Conservation (phyloP, 2,329 filamentous ascomycete genomes). For the Colletotrichum zoysiae region DNA sequence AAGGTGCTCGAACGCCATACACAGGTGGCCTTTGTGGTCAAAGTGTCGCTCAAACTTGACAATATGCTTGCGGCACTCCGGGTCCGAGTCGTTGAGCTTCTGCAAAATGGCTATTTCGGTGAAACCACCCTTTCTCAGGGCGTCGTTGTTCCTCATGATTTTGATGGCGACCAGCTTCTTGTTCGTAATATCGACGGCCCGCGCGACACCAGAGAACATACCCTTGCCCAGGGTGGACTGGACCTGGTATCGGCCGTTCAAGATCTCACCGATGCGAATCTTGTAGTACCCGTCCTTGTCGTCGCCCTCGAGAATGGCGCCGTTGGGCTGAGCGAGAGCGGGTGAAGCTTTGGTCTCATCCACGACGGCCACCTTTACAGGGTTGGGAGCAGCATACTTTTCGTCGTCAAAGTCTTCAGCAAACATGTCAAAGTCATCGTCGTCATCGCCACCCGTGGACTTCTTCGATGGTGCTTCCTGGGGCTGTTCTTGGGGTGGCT, state of each 20-base stretch:
- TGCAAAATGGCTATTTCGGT: conserved; percentile 95
- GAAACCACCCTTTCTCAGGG: conserved; percentile 89
- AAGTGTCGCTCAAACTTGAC: conserved; percentile 90
- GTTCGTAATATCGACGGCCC: conserved; percentile 82
- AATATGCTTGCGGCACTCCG: conserved; percentile 90
- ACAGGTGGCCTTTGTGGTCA: conserved; percentile 94
- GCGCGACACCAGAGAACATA: conserved; percentile 97
- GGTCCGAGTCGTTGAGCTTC: conserved; percentile 86
- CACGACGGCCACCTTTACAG: conserved; percentile 53
- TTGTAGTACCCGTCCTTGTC: conserved; percentile 98
- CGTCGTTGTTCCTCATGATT: conserved; percentile 96
- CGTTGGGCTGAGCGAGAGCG: conserved; percentile 63
- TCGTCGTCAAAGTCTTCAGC: conserved; percentile 81
- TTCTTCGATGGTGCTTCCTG: conserved; percentile 50
- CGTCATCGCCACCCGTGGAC: conserved; percentile 63
- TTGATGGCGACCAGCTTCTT: conserved; percentile 92
- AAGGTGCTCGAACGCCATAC: conserved; percentile 96
- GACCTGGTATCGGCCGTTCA: conserved; percentile 91
- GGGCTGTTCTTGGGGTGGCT: conserved; percentile 47
- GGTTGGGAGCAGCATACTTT: conserved; percentile 70
- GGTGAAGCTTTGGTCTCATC: conserved; percentile 64
- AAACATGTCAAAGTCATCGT: conserved; percentile 89
- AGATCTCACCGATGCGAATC: conserved; percentile 89
- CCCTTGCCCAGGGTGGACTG: conserved; percentile 90
- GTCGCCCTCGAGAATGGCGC: conserved; percentile 89